Base-by-base conservation (phyloP, 768 basidiomycete species). In the Leucocoprinus birnbaumii region DNA sequence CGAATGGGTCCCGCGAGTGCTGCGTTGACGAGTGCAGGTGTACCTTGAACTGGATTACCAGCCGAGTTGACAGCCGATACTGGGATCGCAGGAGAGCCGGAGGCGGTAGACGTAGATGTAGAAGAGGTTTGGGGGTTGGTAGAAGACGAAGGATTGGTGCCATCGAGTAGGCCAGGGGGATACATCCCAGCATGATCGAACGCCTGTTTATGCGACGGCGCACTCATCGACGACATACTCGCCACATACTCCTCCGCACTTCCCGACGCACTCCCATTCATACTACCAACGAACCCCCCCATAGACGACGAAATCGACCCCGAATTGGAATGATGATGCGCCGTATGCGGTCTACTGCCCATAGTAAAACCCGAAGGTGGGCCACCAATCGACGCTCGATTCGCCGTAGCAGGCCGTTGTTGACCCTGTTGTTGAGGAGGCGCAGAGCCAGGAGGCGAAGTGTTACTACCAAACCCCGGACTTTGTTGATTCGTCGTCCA, bases 121-220 rank as follows among this genome's bases (percentile, higher is more conserved):
- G 59, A 61, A n/a, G n/a, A n/a, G n/a, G n/a, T n/a, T n/a, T n/a
- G n/a, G n/a, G 31, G 31, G 11, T 31, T 31, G 31, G 31, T 31
- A 5, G 31, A 31, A 31, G 31, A 31, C 31, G 31, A 31, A 48
- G 47, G 1, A 0, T 24, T 24, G 2, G 48, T n/a, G 7, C 41
- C 35, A 1, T 71, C 72, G 41, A 74, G 62, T 60, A 78, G 63
- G 11, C 73, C 71, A 21, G 77, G 66, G 0, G 79, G 73, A 61
- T 82, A 86, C 45, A 86, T 65, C 51, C 73, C 58, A 1, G 69
- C 57, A 62, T 85, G 80, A 68, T 88, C 87, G 51, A 89, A 89
- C 9, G 73, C 73, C 45, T 80, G 78, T 66, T 86, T 84, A 62
- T 86, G 84, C 38, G 87, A 81, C 13, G 89, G 85, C 1, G 86